Percentiles rank a stretch among this genome's conserved stretches.
phyloP scores from a whole-genome alignment of 73 alveolate genomes.

The Stentor roeselii region DNA sequence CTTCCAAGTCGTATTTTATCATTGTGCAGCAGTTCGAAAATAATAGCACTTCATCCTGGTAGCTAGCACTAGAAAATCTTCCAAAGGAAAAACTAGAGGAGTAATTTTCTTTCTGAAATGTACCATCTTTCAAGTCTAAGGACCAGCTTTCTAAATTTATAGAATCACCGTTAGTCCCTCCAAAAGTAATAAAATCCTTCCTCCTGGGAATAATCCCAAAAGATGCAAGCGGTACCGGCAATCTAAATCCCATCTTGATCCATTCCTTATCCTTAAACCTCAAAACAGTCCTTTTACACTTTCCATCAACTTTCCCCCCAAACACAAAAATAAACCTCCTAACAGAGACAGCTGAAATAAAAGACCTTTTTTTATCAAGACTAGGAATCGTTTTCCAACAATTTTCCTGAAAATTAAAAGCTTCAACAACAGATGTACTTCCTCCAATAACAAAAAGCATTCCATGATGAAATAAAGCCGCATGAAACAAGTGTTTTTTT shows the following conservation, averaged over 20 bases:
- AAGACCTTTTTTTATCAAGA: not conserved
- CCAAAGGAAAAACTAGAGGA: not conserved
- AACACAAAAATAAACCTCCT: no score
- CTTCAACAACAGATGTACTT: conserved; percentile 1
- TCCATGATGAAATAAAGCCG: not conserved
- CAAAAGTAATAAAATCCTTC: not conserved
- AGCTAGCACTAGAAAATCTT: not conserved
- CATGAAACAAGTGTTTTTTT: not conserved
- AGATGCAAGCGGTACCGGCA: not conserved
- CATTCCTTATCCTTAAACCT: not conserved
- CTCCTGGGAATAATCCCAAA: not conserved
- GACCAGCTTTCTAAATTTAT: not conserved
- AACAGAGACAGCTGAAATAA: not conserved
- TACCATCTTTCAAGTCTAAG: no score
- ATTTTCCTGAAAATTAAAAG: not conserved
- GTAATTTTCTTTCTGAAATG: not conserved
- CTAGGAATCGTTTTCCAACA: not conserved
- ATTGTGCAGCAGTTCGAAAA: not conserved
- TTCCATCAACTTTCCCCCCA: not conserved
- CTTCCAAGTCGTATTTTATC: not conserved
- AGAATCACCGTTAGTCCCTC: not conserved
- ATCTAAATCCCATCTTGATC: not conserved
- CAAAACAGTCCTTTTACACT: not conserved
- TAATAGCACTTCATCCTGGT: not conserved
- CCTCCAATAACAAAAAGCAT: not conserved